Evolutionary conservation across 2,329 filamentous ascomycete species (phyloP), one percentile per base, ranked within the genome.

Genomic region (Hypoxylon sp.): DNA sequence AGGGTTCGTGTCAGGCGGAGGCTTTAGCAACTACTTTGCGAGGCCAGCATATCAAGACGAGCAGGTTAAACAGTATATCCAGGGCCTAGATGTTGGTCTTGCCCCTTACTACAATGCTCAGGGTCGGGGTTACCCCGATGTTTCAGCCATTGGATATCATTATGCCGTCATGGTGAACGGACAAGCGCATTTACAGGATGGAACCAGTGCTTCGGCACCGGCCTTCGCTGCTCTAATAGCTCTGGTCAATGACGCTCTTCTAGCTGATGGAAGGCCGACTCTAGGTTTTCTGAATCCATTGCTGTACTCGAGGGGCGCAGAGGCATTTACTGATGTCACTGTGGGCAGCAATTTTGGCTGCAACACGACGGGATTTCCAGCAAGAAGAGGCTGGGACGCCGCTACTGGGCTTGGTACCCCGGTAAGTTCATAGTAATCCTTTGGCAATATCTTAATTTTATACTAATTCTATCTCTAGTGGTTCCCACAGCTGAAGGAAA

Each of bases 51-150:
- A 44, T 22, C 46, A 78, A 80, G 64, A 72, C 2, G 75, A 81
- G 6, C 73, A 80, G 14, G 85, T 88, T 1, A 68, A 74, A 7
- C 59, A 59, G 1, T 89, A 87, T 68, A 70, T 88, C 2, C 64
- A 77, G 11, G 72, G 68, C 17, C 73, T 86, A 1, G 80, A 80
- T 4, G 77, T 78, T n/a, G 73, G 77, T 4, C 66, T 71, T 49
- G 59, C 64, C 49, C 71, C 64, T 11, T 72, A 66, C 51, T 73
- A 60, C 61, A 76, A 76, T 66, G 33, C 57, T 13, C 8, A 49
- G 2, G 86, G 86, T 2, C 82, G 85, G 62, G 86, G 77, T 0
- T 85, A 86, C 66, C 86, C 86, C 1, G 86, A 88, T 73, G 80
- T 88, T 13, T 78, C 86, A 2, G 84, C 84, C 20, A 87, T 89